phyloP scores from a whole-genome alignment of 352 stramenopile genomes.

The Globisporangium radiosum region DNA sequence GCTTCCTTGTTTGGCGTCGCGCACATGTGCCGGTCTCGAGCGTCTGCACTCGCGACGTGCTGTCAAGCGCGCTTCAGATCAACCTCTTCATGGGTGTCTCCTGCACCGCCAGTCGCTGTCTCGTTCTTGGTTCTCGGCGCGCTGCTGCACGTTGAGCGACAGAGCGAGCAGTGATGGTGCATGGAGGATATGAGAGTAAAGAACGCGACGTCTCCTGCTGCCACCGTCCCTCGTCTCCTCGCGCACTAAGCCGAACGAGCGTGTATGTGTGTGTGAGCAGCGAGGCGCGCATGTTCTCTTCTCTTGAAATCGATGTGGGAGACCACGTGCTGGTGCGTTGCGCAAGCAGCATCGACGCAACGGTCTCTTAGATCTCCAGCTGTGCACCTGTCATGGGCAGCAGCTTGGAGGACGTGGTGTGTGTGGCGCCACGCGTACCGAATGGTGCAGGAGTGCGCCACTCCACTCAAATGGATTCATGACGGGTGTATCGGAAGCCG shows the following conservation, averaged over 20 bases:
- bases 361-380: slow-evolving; percentile 56
- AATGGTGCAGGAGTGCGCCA: slow-evolving; percentile 18
- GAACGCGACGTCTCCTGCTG: slow-evolving; percentile 11
- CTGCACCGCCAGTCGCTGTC: slow-evolving; percentile 16
- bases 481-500: slow-evolving; percentile 65
- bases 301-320: slow-evolving; percentile 84
- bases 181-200: slow-evolving; percentile 88
- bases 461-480: slow-evolving; percentile 87
- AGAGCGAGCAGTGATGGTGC: slow-evolving; percentile 11
- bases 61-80: slow-evolving; percentile 10
- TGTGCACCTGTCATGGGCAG: slow-evolving; percentile 47
- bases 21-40: neutral
- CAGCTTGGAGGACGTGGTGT: slow-evolving; percentile 81
- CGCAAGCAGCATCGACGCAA: neutral
- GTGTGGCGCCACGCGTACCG: slow-evolving; percentile 39
- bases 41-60: slow-evolving; percentile 3
- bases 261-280: neutral
- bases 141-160: neutral
- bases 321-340: neutral
- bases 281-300: slow-evolving; percentile 33
- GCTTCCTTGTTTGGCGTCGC: neutral
- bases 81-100: slow-evolving; percentile 40
- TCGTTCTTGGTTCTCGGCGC: neutral
- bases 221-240: neutral
- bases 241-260: too few relatives aligned